Percentiles rank a stretch among this genome's conserved stretches.
Conservation (phyloP, 352 stramenopile species). For the Globisporangium lucens region DNA sequence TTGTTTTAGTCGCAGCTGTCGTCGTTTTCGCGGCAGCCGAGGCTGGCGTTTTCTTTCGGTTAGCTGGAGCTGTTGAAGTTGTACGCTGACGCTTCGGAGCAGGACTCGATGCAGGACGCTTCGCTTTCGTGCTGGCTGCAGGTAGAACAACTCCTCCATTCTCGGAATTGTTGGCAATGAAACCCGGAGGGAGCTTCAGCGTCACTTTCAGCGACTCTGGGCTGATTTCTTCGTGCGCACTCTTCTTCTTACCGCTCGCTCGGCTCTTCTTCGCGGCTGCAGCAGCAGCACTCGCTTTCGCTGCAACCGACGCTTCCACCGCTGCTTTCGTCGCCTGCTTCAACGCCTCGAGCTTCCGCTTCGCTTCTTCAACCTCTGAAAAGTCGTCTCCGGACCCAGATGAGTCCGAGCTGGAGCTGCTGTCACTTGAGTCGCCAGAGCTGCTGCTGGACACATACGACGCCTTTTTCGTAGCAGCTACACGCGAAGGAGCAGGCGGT, state of each 20-base stretch:
- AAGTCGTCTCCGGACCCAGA: constrained; percentile 33
- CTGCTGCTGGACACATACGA: constrained; percentile 45
- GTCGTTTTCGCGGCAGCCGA: constrained; percentile 19
- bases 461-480: constrained; percentile 21
- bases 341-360: constrained; percentile 16
- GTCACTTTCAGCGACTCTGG: constrained; percentile 53
- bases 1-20: constrained; percentile 20
- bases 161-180: constrained; percentile 30
- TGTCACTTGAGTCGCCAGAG: constrained; percentile 39
- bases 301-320: constrained; percentile 20
- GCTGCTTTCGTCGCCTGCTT: constrained; percentile 25
- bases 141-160: constrained; percentile 4
- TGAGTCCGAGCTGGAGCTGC: constrained; percentile 53
- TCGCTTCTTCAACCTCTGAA: constrained; percentile 26
- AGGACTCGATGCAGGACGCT: constrained; percentile 39
- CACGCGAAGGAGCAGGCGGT: constrained; percentile 30
- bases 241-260: constrained; percentile 13
- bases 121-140: constrained; percentile 30
- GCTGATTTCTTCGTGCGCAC: constrained; percentile 13
- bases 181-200: constrained; percentile 53
- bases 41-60: constrained; percentile 5
- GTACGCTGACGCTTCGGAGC: constrained; percentile 35
- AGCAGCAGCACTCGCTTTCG: constrained; percentile 17
- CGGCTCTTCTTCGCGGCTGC: constrained; percentile 22
- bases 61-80: constrained; percentile 11